Base-by-base conservation (phyloP, 164 flowering plant genomes). In the Piper longum region DNA sequence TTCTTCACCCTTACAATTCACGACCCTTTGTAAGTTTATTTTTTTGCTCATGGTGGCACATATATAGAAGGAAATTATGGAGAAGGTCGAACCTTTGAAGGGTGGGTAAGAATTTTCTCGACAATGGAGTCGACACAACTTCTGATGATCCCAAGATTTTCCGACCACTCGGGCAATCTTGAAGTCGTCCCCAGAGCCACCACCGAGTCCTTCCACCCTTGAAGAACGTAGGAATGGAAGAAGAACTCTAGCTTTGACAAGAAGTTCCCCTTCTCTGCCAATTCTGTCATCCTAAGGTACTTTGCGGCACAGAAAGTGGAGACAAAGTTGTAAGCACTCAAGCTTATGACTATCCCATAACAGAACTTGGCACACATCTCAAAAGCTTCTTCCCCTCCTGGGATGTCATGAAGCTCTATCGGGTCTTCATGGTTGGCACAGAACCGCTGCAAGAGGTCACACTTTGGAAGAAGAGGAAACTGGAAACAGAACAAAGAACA, bases 201-300 rank as follows among this genome's bases (percentile, higher is more conserved):
- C 56, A 92, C 73, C n/a, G 91, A 76, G 69, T 92, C 98, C 61
- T 83, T 92, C 98, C 97, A 92, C 12, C 93, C 93, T 69, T 84
- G 80, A 16, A 92, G 87, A 70, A 92, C 79, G 83, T 87, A 92
- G 2, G 96, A 81, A 51, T 43, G 68, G 76, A 88, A 85, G 81
- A 92, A 92, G 54, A 82, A 65, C 59, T 92, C 96, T 2, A 92
- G 84, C 64, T 89, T 92, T 13, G 48, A 59, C 5, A 83, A 63
- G 16, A 92, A 79, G 63, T 89, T 89, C 7, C 86, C 96, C 66
- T 77, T 78, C 66, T 86, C 93, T 5, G 79, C 72, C 0, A 83
- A 69, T 66, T 92, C 98, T 16, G 80, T 85, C 96, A 89, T 92
- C 39, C 74, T 74, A 43, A 92, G 91, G 73, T 75, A 89, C 76